Conservation (phyloP, 2,329 filamentous ascomycete species). For the Xylaria sp. region DNA sequence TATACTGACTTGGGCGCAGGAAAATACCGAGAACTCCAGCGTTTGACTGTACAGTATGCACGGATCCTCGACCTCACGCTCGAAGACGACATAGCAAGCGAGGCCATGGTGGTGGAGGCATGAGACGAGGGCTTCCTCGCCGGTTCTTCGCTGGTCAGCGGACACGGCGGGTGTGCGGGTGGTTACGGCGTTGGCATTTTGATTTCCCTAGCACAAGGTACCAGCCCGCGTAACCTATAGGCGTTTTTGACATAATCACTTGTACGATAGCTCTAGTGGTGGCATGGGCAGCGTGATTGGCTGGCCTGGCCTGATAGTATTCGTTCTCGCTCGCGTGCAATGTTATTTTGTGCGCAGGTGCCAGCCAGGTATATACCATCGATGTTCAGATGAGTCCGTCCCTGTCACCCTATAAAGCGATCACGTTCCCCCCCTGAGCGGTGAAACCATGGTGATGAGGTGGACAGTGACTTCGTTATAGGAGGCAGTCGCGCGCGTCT, state of each 20-base stretch:
- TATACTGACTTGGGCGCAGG: constrained; percentile 57
- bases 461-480: neutral
- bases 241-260: neutral
- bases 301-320: neutral
- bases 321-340: neutral
- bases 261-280: neutral
- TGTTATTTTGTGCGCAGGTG: neutral
- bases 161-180: no score
- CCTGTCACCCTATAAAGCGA: neutral
- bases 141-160: no score
- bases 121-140: constrained; percentile 19
- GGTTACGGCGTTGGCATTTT: constrained; percentile 17
- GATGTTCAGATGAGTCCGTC: neutral
- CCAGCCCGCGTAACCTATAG: neutral
- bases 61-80: constrained; percentile 70
- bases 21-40: constrained; percentile 93
- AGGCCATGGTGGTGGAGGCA: constrained; percentile 38
- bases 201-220: constrained; percentile 3
- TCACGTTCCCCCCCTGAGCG: neutral
- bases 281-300: neutral
- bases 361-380: no score
- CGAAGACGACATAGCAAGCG: constrained; percentile 48
- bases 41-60: constrained; percentile 93
- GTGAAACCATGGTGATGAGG: neutral
- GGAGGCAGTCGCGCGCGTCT: neutral